phyloP scores from a whole-genome alignment of 352 stramenopile genomes.

The Phytophthora aleatoria region DNA sequence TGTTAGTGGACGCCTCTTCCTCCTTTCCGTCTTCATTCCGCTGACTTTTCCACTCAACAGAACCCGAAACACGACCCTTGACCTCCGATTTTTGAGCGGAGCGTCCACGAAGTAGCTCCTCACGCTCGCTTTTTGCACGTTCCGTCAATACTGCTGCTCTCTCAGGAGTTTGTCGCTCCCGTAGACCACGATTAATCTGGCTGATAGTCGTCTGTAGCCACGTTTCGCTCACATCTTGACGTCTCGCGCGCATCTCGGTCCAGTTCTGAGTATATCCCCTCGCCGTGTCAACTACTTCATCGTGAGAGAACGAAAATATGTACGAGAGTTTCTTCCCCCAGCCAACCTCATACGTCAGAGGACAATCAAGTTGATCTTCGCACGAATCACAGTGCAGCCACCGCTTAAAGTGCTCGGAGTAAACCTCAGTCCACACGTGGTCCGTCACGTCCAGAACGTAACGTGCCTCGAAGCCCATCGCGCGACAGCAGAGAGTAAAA shows the following conservation, averaged over 20 bases:
- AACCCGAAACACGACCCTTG: conserved; percentile 79
- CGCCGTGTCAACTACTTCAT: conserved; percentile 93
- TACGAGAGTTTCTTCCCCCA: conserved; percentile 95
- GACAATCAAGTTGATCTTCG: conserved; percentile 92
- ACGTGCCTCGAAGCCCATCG: conserved; percentile 90
- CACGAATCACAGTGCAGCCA: conserved; percentile 96
- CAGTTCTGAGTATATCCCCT: conserved; percentile 78
- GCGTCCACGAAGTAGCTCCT: conserved; percentile 49
- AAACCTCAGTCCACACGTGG: conserved; percentile 96
- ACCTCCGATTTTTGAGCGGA: conserved; percentile 50
- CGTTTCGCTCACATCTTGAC: conserved; percentile 66
- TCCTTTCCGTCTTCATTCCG: conserved; percentile 67
- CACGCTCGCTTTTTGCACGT: conserved; percentile 45
- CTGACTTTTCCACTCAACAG: conserved; percentile 75
- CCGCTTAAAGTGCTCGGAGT: conserved; percentile 67
- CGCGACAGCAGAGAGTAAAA: conserved; percentile 90
- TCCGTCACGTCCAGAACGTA: conserved; percentile 95
- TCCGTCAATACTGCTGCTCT: conserved; percentile 41
- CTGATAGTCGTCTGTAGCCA: conserved; percentile 62
- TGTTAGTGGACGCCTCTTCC: background rate
- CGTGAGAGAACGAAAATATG: conserved; percentile 88
- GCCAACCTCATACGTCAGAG: conserved; percentile 94
- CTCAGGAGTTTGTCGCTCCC: conserved; percentile 32
- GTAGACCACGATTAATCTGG: conserved; percentile 54
- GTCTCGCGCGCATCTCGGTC: conserved; percentile 62